Evolutionary conservation across 2,329 filamentous ascomycete species (phyloP), one percentile per base, ranked within the genome.

Genomic region (Penicillium hordei): DNA sequence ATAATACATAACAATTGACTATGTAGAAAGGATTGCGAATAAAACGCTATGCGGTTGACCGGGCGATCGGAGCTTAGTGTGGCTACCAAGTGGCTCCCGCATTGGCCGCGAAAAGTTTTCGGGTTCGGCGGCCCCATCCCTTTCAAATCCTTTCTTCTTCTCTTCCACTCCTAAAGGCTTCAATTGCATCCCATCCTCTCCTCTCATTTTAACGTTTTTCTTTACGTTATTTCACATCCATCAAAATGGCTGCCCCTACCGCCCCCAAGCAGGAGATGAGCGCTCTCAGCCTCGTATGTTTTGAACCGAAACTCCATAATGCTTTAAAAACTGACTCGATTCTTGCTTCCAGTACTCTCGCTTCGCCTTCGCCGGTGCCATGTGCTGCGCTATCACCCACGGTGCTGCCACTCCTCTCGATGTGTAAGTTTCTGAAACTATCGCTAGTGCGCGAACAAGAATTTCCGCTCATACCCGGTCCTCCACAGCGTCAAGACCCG

Each of bases 351-450:
- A 48, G 51, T 54, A 51, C 88, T 90, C 91, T 72, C 87, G 91
- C 81, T 97, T 97, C 83, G 93, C 94, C 81, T 89, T 99, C 73
- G 93, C 94, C 72, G 94, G 94, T 82, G 94, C 94, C 72, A 83
- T 97, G 84, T 97, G 94, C 88, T 99, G 94, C 82, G 94, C 93
- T 71, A 83, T 97, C 82, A 99, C 94, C 76, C 94, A 99, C 86
- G 94, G 93, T 80, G 89, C 85, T 75, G 88, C 97, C 72, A 99
- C 94, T 70, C 94, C 94, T 75, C 92, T 99, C 79, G 94, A 99
- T 90, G 94, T 99, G 93, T 97, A 94, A 80, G 93, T 90, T 61
- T 43, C 12, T 8, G 57, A 57, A 44, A 19, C 21, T 39, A 52
- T 23, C 5, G 31, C 42, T 25, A 29, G 36, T 17, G 23, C 38